Percentiles rank a stretch among this genome's conserved stretches.
These are phyloP conservation scores for Rhytidhysteron rufulum DNA, from an alignment of 2,329 filamentous ascomycete genomes.

Conservation along the genomic window DNA sequence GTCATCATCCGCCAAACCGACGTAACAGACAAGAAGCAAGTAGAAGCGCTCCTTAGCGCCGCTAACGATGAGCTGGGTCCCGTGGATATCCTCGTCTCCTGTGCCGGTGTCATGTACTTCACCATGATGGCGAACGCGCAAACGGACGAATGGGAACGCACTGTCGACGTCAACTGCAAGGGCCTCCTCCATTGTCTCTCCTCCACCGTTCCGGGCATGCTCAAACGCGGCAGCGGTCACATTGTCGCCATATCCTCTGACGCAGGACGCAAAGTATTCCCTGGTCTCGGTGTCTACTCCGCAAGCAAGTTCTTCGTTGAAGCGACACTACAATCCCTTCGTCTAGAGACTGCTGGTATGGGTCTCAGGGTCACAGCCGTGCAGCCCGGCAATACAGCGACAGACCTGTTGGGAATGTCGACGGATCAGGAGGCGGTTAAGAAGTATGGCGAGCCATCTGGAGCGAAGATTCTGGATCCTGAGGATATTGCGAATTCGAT, in stretches of 20 bases:
- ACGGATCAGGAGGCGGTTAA: slow-evolving; percentile 73
- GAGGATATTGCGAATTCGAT: slow-evolving; percentile 71
- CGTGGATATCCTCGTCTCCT: slow-evolving; percentile 74
- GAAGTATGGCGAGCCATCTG: slow-evolving; percentile 72
- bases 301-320: slow-evolving; percentile 85
- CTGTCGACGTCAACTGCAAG: slow-evolving; percentile 84
- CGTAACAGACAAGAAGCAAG: slow-evolving; percentile 63
- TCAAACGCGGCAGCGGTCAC: slow-evolving; percentile 65
- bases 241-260: slow-evolving; percentile 80
- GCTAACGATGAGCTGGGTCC: slow-evolving; percentile 63
- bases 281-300: slow-evolving; percentile 76
- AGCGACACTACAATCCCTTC: slow-evolving; percentile 69
- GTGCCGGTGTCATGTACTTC: slow-evolving; percentile 84
- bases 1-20: slow-evolving; percentile 68
- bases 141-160: slow-evolving; percentile 73
- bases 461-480: slow-evolving; percentile 70
- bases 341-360: slow-evolving; percentile 70
- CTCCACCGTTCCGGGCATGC: slow-evolving; percentile 67
- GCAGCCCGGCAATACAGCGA: slow-evolving; percentile 74
- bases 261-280: slow-evolving; percentile 77
- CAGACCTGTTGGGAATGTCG: slow-evolving; percentile 69
- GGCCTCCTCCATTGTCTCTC: slow-evolving; percentile 71
- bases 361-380: slow-evolving; percentile 70
- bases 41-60: slow-evolving; percentile 61
- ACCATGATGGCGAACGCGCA: slow-evolving; percentile 79